A percentile compares a stretch with the other conserved stretches of the same genome.
Evolutionary conservation across 768 basidiomycete species (phyloP).

Genomic region (Lactifluus hygrophoroides): DNA sequence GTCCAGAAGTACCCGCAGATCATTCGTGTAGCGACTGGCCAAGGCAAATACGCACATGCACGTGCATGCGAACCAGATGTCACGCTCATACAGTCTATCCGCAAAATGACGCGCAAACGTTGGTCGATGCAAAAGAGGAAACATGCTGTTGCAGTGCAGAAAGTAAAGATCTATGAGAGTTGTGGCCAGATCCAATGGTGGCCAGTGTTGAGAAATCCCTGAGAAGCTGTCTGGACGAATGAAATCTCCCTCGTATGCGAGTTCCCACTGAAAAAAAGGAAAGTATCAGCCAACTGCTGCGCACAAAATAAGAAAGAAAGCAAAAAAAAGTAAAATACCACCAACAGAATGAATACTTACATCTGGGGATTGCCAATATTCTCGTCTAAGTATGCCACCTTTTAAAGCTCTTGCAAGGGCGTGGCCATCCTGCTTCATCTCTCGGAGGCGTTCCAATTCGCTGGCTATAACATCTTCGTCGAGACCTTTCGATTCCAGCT

Average conservation of each 20-base stretch:
- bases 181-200: slow-evolving; percentile 51
- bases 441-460: background rate
- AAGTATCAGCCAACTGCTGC: background rate
- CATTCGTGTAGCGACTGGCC: slow-evolving; percentile 25
- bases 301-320: too few species aligned
- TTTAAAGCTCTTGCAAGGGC: background rate
- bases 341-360: slow-evolving; percentile 12
- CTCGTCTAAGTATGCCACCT: slow-evolving; percentile 1
- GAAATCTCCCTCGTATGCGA: slow-evolving; percentile 41
- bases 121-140: slow-evolving; percentile 64
- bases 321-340: background rate
- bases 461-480: background rate
- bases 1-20: slow-evolving; percentile 23
- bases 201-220: slow-evolving; percentile 40
- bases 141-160: slow-evolving; percentile 43
- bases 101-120: slow-evolving; percentile 58
- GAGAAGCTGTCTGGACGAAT: slow-evolving; percentile 26
- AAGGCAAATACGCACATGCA: slow-evolving; percentile 27
- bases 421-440: background rate
- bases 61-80: slow-evolving; percentile 27
- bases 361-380: slow-evolving; percentile 17
- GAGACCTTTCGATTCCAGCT: slow-evolving; percentile 2
- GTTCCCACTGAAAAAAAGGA: slow-evolving; percentile 45
- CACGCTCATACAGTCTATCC: slow-evolving; percentile 43
- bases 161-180: slow-evolving; percentile 66